These are phyloP conservation scores for Fusarium sarcochroum DNA, from an alignment of 2,329 filamentous ascomycete species.

Conservation along the genomic window DNA sequence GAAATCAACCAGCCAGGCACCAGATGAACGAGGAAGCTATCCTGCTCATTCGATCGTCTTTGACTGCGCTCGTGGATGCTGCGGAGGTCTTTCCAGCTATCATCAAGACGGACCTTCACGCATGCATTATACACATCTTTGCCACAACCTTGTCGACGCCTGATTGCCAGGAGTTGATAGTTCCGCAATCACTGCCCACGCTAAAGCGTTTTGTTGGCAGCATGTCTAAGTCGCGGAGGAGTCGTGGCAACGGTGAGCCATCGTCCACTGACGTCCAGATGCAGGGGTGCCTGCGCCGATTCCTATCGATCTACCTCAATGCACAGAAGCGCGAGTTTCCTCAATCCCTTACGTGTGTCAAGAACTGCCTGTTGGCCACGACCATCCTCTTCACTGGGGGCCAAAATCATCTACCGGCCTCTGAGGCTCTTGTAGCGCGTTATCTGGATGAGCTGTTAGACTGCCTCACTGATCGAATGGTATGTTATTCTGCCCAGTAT, in stretches of 20 bases:
- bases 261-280: conserved; percentile 77
- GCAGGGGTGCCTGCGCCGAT: conserved; percentile 84
- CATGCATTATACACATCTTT: conserved; percentile 97
- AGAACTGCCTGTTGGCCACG: conserved; percentile 89
- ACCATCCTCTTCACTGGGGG: conserved; percentile 91
- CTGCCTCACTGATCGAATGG: conserved; percentile 83
- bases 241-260: conserved; percentile 54
- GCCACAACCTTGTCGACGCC: conserved; percentile 91
- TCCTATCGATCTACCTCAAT: conserved; percentile 83
- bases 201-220: conserved; percentile 90
- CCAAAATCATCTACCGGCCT: conserved; percentile 78
- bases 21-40: conserved; percentile 91
- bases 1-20: conserved; percentile 75
- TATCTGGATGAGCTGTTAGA: conserved; percentile 88
- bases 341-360: conserved; percentile 87
- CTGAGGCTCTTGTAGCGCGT: conserved; percentile 79
- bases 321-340: conserved; percentile 82
- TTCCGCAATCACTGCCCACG: conserved; percentile 90
- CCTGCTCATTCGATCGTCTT: conserved; percentile 80
- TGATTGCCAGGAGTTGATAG: conserved; percentile 85
- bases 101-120: conserved; percentile 95
- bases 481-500: conserved; percentile 59
- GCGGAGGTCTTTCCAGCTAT: conserved; percentile 96
- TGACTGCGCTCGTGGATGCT: conserved; percentile 92
- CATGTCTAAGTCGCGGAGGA: conserved; percentile 69